A percentile compares a stretch with the other conserved stretches of the same genome.
phyloP scores from a whole-genome alignment of 225 moss, liverwort and hornwort species.

The Lunularia cruciata region DNA sequence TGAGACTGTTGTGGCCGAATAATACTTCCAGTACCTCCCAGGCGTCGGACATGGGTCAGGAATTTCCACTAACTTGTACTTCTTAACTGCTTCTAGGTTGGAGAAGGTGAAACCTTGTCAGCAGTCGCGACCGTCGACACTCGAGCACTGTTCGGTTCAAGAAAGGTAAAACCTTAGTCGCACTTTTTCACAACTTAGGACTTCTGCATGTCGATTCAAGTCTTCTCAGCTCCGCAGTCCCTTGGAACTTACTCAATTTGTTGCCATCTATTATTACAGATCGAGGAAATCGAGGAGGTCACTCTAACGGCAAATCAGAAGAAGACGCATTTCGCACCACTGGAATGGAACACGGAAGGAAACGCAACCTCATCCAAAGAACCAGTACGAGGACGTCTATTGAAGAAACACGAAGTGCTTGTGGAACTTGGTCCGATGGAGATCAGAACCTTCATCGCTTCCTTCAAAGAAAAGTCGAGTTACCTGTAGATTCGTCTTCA shows the following conservation, averaged over 20 bases:
- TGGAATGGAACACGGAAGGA: constrained; percentile 68
- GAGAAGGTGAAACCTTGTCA: constrained; percentile 69
- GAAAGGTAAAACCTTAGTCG: constrained; percentile 38
- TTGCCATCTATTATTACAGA: constrained; percentile 41
- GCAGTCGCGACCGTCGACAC: constrained; percentile 64
- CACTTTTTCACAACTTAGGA: not conserved
- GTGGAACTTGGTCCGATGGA: constrained; percentile 92
- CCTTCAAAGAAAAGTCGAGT: constrained; percentile 15
- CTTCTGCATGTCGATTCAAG: not conserved
- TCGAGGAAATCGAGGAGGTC: constrained; percentile 59
- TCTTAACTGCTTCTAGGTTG: constrained; percentile 41
- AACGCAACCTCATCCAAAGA: constrained; percentile 7
- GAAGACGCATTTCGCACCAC: constrained; percentile 58
- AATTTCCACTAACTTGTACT: no score
- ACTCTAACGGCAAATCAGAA: constrained; percentile 78
- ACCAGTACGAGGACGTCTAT: constrained; percentile 55
- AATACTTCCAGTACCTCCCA: not conserved
- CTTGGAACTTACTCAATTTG: not conserved
- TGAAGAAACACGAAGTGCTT: constrained; percentile 43
- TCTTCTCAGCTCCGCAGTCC: not conserved
- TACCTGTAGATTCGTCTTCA: no score
- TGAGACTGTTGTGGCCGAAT: no score
- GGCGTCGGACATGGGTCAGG: no score
- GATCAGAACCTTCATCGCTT: constrained; percentile 70
- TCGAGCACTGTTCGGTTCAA: constrained; percentile 54